phyloP scores from a whole-genome alignment of 345 rosid species.

The Eucalyptus polybractea region DNA sequence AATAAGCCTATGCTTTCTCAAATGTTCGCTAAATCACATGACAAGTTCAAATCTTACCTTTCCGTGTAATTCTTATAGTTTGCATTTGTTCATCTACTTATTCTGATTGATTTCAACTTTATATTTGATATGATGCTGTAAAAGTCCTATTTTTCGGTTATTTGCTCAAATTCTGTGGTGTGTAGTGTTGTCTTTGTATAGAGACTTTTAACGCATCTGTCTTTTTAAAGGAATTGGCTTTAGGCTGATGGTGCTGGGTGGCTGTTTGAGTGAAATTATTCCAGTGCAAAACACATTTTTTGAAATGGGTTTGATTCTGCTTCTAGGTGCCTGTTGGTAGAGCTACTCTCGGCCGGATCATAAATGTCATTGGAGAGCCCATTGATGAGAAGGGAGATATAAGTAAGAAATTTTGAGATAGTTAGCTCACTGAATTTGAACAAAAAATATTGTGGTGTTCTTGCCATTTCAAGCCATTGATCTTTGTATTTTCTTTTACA shows the following conservation, averaged over 20 bases:
- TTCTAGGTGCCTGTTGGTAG: slow-evolving; percentile 93
- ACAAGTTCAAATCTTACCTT: not conserved
- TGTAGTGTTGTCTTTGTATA: not conserved
- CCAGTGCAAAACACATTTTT: not conserved
- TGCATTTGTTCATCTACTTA: not conserved
- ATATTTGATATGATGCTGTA: not conserved
- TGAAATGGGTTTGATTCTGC: not conserved
- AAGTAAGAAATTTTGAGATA: slow-evolving; percentile 28
- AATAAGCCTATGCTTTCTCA: not conserved
- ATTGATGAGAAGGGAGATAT: slow-evolving; percentile 81
- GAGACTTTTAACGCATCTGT: not conserved
- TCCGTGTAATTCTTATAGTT: not conserved
- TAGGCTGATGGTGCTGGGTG: not conserved
- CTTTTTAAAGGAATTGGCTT: not conserved
- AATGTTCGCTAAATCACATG: not conserved
- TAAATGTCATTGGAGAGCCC: slow-evolving; percentile 95
- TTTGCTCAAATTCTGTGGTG: not conserved
- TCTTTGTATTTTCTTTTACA: not conserved
- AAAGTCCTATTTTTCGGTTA: not conserved
- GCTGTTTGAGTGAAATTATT: not conserved
- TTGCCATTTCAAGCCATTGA: not conserved
- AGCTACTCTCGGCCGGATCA: slow-evolving; percentile 92
- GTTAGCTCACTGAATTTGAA: not conserved
- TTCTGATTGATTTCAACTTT: not conserved
- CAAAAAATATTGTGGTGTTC: not conserved